Conservation (phyloP, 2,329 filamentous ascomycete genomes). For the Ophiosphaerella korrae region DNA sequence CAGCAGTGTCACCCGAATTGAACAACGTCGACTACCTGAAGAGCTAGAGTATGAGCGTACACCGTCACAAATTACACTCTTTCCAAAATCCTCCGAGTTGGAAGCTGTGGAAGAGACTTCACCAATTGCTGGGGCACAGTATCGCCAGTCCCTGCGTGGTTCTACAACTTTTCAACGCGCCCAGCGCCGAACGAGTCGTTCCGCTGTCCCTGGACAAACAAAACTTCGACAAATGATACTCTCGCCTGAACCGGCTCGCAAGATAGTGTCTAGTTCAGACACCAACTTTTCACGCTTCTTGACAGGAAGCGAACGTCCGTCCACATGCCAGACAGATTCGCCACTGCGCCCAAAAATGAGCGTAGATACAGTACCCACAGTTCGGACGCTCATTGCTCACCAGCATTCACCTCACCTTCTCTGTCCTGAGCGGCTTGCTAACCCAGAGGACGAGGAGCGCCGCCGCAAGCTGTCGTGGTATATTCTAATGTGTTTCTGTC, state of each 20-base stretch:
- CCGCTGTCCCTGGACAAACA: constrained; percentile 42
- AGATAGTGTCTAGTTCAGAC: constrained; percentile 23
- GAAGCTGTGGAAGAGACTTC: constrained; percentile 19
- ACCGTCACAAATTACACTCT: constrained; percentile 30
- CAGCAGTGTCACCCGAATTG: constrained; percentile 29
- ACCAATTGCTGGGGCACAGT: constrained; percentile 10
- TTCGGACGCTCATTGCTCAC: constrained; percentile 18
- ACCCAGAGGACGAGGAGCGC: constrained; percentile 31
- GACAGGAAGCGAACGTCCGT: constrained; percentile 31
- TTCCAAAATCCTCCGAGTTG: constrained; percentile 16
- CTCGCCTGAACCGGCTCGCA: constrained; percentile 25
- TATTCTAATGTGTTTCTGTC: constrained; percentile 39
- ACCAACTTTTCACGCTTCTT: constrained; percentile 29
- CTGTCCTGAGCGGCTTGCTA: constrained; percentile 30
- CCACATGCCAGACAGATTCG: constrained; percentile 37
- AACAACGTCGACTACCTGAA: constrained; percentile 3
- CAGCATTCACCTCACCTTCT: constrained; percentile 38
- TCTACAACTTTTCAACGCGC: constrained; percentile 23
- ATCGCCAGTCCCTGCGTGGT: constrained; percentile 17
- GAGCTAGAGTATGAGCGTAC: constrained; percentile 18
- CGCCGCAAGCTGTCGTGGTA: constrained; percentile 39
- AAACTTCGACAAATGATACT: constrained; percentile 43
- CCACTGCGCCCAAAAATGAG: constrained; percentile 29
- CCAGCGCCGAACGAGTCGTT: constrained; percentile 27
- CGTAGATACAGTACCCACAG: constrained; percentile 14